Evolutionary conservation across 2,329 filamentous ascomycete species (phyloP).

Genomic region (Talaromyces sp.): DNA sequence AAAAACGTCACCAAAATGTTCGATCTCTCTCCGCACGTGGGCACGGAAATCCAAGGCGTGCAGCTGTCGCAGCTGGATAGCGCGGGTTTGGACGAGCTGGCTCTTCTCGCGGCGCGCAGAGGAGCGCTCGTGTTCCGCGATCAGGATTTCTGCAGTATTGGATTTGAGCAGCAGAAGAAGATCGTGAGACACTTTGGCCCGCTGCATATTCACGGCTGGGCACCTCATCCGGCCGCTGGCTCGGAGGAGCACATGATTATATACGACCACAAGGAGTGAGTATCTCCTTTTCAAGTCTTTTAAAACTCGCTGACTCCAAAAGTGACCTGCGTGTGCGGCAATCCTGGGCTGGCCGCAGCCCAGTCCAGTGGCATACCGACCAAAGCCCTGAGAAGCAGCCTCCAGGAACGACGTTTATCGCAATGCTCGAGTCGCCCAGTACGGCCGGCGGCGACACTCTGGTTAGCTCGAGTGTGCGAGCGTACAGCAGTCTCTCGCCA

Average conservation of each 20-base stretch:
- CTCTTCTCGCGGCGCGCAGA: not conserved
- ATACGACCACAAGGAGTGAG: slow-evolving; percentile 1
- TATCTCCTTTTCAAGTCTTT: not conserved
- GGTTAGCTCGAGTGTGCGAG: not conserved
- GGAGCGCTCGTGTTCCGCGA: slow-evolving; percentile 1
- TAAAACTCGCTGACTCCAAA: not conserved
- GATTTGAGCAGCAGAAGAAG: slow-evolving; percentile 1
- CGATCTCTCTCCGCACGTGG: slow-evolving; percentile 1
- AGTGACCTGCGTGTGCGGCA: slow-evolving; percentile 1
- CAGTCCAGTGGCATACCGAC: slow-evolving; percentile 1
- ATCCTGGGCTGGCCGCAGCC: not conserved
- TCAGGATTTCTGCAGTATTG: not conserved
- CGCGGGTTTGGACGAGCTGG: not conserved
- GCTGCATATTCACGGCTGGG: not conserved
- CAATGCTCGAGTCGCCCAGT: not conserved
- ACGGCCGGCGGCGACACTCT: not conserved
- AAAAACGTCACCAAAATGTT: not conserved
- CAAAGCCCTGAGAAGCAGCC: not conserved
- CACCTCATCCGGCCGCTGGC: not conserved
- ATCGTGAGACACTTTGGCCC: not conserved
- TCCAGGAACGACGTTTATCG: slow-evolving; percentile 1
- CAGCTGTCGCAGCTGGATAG: slow-evolving; percentile 1
- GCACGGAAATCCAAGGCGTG: not conserved
- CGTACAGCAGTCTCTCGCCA: not conserved
- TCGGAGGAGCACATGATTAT: slow-evolving; percentile 2